Base-by-base conservation (phyloP, 2,329 filamentous ascomycete genomes). In the Ophiostoma perfectum region DNA sequence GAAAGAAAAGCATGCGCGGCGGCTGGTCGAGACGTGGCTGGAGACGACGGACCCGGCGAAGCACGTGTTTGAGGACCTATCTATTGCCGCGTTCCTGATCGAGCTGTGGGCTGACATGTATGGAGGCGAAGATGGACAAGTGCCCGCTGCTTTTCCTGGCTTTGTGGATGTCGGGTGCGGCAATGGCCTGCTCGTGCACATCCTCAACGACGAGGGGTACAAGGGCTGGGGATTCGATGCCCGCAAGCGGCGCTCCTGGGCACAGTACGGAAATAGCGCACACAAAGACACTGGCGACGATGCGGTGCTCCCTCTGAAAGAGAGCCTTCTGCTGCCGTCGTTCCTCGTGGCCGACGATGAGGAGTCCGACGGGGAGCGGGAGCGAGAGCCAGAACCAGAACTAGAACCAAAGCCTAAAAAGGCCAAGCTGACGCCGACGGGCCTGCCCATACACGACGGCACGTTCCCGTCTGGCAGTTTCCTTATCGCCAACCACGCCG, bases 131-230 rank as follows among this genome's bases (percentile, higher is more conserved):
- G 14, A 36, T 0, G 47, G 18, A 4, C 76, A 75, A 58, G 69
- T 65, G 0, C 67, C 68, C 2, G 2, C 64, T 0, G 70, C 72
- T 0, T 97, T 97, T 73, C 91, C 92, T 0, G 93, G 94, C 0
- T 99, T 98, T 74, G 91, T 97, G 27, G 95, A 99, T 75, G 92
- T 99, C 63, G 95, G 94, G 5, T 98, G 95, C 75, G 95, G 95
- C 1, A 99, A 98, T 75, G 95, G 95, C 0, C 81, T 99, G 3
- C 84, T 99, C 1, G 91, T 96, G 7, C 86, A 96, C 75, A 86
- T 99, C 49, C 84, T 99, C 4, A 83, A 88, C 14, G 80, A 84
- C 70, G 93, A 98, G 78, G 93, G 93, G 11, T 98, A 92, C 77
- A 16, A 12, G 0, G 95, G 95, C 36, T 96, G 90, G 86, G 95